Conservation (phyloP, 1,284 basidiomycete genomes). For the Trichosporon sp. region DNA sequence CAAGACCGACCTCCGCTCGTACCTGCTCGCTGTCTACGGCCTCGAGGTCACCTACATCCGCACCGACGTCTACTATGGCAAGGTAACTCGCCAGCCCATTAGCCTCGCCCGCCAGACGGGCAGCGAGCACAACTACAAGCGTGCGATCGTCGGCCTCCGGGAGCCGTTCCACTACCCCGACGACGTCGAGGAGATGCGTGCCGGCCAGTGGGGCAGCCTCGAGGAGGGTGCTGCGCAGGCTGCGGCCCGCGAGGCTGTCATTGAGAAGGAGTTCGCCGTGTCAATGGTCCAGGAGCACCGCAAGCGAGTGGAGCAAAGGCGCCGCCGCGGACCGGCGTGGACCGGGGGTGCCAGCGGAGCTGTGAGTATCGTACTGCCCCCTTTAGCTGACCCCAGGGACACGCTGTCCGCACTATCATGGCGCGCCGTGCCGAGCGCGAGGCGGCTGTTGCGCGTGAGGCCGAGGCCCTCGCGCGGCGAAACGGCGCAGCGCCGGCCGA, state of each 20-base stretch:
- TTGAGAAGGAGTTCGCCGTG: conserved; percentile 60
- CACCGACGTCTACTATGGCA: conserved; percentile 77
- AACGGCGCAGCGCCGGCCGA: background rate
- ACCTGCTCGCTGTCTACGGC: conserved; percentile 76
- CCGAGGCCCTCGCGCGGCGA: background rate
- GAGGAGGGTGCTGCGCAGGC: conserved; percentile 52
- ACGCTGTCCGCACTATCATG: conserved; percentile 44
- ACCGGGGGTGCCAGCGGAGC: too few relatives aligned
- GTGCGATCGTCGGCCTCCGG: conserved; percentile 78
- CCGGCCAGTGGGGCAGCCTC: conserved; percentile 20
- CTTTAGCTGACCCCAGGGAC: conserved; percentile 32
- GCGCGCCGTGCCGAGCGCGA: conserved; percentile 56
- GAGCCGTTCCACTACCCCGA: conserved; percentile 88
- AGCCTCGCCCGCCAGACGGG: conserved; percentile 39
- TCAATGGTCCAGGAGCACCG: conserved; percentile 56
- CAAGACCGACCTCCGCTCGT: conserved; percentile 84
- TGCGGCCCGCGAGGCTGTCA: conserved; percentile 56
- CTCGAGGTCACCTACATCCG: conserved; percentile 87
- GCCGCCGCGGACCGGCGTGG: too few relatives aligned
- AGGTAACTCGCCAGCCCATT: conserved; percentile 50
- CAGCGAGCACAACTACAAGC: conserved; percentile 65
- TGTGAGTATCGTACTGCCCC: conserved; percentile 21
- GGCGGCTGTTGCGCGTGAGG: conserved; percentile 47
- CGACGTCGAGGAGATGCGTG: conserved; percentile 66
- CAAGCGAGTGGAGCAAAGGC: too few relatives aligned